Percentiles rank a stretch among this genome's conserved stretches.
Evolutionary conservation across 176 grass and related monocot species (phyloP).

Genomic region (Luzula sylvatica): DNA sequence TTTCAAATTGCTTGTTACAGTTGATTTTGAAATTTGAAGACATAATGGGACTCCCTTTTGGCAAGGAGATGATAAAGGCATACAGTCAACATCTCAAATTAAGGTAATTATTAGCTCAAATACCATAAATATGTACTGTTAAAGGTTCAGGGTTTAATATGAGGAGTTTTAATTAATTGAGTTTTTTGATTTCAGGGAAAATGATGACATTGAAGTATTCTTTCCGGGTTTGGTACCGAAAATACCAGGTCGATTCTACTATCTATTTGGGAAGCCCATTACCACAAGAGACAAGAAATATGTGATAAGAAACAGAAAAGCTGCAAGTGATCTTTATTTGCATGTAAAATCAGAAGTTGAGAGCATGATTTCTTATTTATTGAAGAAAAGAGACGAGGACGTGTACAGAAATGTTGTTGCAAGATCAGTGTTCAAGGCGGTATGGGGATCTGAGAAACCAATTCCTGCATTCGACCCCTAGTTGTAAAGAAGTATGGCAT

Average conservation of each 20-base stretch:
- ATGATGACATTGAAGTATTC: slow-evolving; percentile 37
- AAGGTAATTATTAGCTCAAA: slow-evolving; percentile 17
- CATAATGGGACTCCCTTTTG: slow-evolving; percentile 40
- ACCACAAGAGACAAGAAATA: slow-evolving; percentile 22
- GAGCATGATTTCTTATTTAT: slow-evolving; percentile 33
- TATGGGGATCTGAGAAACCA: slow-evolving; percentile 21
- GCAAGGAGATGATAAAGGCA: slow-evolving; percentile 37
- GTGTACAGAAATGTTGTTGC: slow-evolving; percentile 37
- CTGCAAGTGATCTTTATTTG: slow-evolving; percentile 30
- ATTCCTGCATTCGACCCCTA: slow-evolving; percentile 52
- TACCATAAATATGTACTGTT: background rate
- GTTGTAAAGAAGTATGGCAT: background rate
- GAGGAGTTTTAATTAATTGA: background rate
- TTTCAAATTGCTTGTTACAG: slow-evolving; percentile 4
- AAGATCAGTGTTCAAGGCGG: slow-evolving; percentile 28
- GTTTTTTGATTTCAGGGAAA: slow-evolving; percentile 13
- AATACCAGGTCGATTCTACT: slow-evolving; percentile 53
- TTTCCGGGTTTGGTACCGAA: slow-evolving; percentile 36
- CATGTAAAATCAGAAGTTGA: slow-evolving; percentile 59
- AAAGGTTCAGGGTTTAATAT: background rate
- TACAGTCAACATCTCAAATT: slow-evolving; percentile 44
- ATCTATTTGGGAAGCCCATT: slow-evolving; percentile 65
- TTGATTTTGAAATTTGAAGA: slow-evolving; percentile 35
- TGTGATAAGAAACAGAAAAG: slow-evolving; percentile 30
- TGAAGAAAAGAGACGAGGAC: slow-evolving; percentile 55